A percentile compares a stretch with the other conserved stretches of the same genome.
These are phyloP conservation scores for Moesziomyces antarcticus DNA, from an alignment of 1,284 basidiomycete genomes.

Conservation along the genomic window DNA sequence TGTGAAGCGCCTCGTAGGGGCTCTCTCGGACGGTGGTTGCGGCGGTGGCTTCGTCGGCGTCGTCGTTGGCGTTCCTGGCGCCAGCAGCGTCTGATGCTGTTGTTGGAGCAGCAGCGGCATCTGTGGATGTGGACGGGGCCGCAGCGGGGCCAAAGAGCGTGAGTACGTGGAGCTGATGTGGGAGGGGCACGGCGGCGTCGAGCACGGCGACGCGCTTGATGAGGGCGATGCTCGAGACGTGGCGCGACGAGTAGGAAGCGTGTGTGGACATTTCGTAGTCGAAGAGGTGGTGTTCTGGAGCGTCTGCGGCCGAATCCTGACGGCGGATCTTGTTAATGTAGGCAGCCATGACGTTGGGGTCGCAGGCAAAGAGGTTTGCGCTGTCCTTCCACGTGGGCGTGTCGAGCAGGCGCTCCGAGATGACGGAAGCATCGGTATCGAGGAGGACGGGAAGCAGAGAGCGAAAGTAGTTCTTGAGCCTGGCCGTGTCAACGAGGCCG, in stretches of 20 bases:
- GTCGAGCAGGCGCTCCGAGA: slow-evolving; percentile 41
- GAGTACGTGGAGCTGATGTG: slow-evolving; percentile 88
- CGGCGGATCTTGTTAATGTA: slow-evolving; percentile 60
- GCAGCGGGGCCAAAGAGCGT: slow-evolving; percentile 91
- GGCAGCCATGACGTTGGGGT: slow-evolving; percentile 48
- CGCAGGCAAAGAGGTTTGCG: slow-evolving; percentile 46
- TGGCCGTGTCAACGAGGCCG: slow-evolving; percentile 25
- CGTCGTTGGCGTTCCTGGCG: slow-evolving; percentile 13
- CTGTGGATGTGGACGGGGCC: slow-evolving; percentile 60
- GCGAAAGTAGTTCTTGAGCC: slow-evolving; percentile 43
- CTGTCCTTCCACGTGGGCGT: slow-evolving; percentile 48
- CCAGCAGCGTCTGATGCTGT: slow-evolving; percentile 10
- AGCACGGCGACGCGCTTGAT: slow-evolving; percentile 90
- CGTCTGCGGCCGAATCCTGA: slow-evolving; percentile 31
- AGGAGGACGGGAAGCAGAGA: slow-evolving; percentile 48
- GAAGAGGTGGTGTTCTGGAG: slow-evolving; percentile 32
- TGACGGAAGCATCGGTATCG: slow-evolving; percentile 34
- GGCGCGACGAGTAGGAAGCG: slow-evolving; percentile 81
- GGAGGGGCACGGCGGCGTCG: slow-evolving; percentile 81
- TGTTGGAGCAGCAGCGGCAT: slow-evolving; percentile 6
- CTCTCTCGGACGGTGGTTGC: slow-evolving; percentile 53
- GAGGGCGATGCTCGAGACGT: slow-evolving; percentile 87
- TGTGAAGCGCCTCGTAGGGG: slow-evolving; percentile 94
- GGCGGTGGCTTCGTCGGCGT: slow-evolving; percentile 19
- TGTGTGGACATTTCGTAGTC: slow-evolving; percentile 77